A percentile compares a stretch with the other conserved stretches of the same genome.
Evolutionary conservation across 1,139 yeast species (phyloP).

Genomic region (Pichia sp.): DNA sequence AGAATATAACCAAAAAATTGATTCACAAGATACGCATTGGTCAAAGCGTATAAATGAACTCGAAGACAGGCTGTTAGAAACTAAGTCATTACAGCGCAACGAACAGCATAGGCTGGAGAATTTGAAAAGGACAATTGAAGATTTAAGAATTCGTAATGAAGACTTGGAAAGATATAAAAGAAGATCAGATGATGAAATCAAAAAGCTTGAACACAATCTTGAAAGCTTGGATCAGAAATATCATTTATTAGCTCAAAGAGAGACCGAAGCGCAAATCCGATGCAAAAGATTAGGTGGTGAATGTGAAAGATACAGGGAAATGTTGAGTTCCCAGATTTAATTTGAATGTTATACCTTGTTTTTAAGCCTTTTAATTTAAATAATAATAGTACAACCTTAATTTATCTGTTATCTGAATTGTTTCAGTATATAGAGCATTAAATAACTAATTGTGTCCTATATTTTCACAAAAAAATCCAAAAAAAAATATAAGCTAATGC

Average conservation of each 20-base stretch:
- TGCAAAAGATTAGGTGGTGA: conserved; percentile 40
- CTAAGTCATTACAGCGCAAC: conserved; percentile 29
- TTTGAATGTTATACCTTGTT: too few relatives aligned
- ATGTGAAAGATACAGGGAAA: conserved; percentile 45
- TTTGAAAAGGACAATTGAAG: conserved; percentile 29
- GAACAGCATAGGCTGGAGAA: conserved; percentile 31
- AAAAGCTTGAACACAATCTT: conserved; percentile 25
- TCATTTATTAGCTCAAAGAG: conserved; percentile 34
- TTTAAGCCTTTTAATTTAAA: too few relatives aligned
- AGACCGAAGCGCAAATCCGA: conserved; percentile 33
- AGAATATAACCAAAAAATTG: conserved; percentile 21
- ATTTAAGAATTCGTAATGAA: conserved; percentile 23
- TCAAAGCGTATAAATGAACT: conserved; percentile 26
- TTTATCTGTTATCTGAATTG: too few relatives aligned
- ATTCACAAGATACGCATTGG: conserved; percentile 32
- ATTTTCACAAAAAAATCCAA: too few relatives aligned
- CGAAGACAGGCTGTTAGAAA: conserved; percentile 25
- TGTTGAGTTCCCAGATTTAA: neutral
- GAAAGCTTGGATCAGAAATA: conserved; percentile 31
- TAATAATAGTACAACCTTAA: too few relatives aligned
- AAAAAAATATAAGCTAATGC: too few relatives aligned
- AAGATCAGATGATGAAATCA: conserved; percentile 24
- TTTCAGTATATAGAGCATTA: too few relatives aligned
- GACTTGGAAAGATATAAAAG: conserved; percentile 21
- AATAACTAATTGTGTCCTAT: too few relatives aligned